Conservation (phyloP, 495 filamentous ascomycete genomes). For the Cryomyces minteri region DNA sequence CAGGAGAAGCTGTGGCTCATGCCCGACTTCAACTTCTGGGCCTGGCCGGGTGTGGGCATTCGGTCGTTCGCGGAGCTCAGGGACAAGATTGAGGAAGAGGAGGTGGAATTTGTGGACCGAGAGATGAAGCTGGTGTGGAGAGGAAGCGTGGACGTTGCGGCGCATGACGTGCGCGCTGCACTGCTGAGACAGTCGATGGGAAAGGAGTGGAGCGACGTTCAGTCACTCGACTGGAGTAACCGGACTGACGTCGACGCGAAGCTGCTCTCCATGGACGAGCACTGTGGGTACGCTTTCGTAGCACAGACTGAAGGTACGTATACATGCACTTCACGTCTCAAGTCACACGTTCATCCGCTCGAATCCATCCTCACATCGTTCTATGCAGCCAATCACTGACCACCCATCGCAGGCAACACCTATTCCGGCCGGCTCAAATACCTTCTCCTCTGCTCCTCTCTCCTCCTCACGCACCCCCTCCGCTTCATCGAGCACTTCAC, state of each 20-base stretch:
- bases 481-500: conserved; percentile 9
- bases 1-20: conserved; percentile 13
- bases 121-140: conserved; percentile 12
- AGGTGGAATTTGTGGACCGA: conserved; percentile 8
- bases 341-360: too few species aligned
- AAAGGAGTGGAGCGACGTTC: conserved; percentile 13
- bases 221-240: conserved; percentile 9
- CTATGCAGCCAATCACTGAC: background rate
- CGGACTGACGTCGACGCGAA: background rate
- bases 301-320: conserved; percentile 13
- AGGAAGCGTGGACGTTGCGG: conserved; percentile 1
- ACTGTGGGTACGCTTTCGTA: conserved; percentile 13
- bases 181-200: conserved; percentile 5
- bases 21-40: conserved; percentile 16
- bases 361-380: background rate
- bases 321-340: background rate
- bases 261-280: conserved; percentile 7
- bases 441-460: conserved; percentile 13
- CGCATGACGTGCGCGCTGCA: conserved; percentile 2
- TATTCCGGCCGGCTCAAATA: conserved; percentile 16
- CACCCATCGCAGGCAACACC: background rate
- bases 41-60: conserved; percentile 9
- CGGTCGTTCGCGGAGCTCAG: conserved; percentile 4
- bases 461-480: conserved; percentile 8
- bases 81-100: conserved; percentile 3